Evolutionary conservation across 306 rosid genomes (phyloP), one percentile per base, ranked within the genome.

Genomic region (Trifolium fragiferum): DNA sequence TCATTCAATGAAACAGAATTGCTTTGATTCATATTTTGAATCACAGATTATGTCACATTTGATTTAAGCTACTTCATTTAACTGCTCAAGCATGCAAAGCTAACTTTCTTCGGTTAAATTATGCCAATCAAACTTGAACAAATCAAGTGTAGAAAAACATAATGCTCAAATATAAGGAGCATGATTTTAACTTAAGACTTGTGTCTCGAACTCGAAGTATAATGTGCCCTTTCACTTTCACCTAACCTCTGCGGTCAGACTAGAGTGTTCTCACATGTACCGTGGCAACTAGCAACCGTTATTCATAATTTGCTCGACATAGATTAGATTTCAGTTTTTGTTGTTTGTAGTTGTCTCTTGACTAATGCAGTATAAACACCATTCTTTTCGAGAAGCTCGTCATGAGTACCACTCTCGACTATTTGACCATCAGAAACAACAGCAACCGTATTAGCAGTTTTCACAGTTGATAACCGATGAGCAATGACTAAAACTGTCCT

Each of bases 401-500:
- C 94, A 20, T 89, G 91, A 15, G 83, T 83, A 68, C 94, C 94
- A 14, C 79, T 80, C 72, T 89, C 94, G 4, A 82, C 91, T 46
- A 89, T 79, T 77, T 82, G 87, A 60, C 94, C 94, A 32, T 89
- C 91, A 6, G 90, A 85, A 62, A 89, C 40, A 73, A 89, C 94
- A 1, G 88, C 91, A 3, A 89, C 90, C 2, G 68, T 77, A 70
- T 85, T 77, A 1, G 94, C 94, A 66, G 84, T 87, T 80, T 85
- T 75, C 12, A 89, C 94, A 0, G 94, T 89, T 47, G 94, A 87
- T 69, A 89, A 85, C 81, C 94, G 82, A 81, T 89, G 94, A 47
- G 94, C 94, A 75, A 89, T 89, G 35, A 89, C 91, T 25, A 89
- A 87, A 75, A 87, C 91, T 13, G 94, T 89, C 70, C 94, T 80